These are phyloP conservation scores for Heteromeles arbutifolia DNA, from an alignment of 306 rosid species.

Conservation along the genomic window DNA sequence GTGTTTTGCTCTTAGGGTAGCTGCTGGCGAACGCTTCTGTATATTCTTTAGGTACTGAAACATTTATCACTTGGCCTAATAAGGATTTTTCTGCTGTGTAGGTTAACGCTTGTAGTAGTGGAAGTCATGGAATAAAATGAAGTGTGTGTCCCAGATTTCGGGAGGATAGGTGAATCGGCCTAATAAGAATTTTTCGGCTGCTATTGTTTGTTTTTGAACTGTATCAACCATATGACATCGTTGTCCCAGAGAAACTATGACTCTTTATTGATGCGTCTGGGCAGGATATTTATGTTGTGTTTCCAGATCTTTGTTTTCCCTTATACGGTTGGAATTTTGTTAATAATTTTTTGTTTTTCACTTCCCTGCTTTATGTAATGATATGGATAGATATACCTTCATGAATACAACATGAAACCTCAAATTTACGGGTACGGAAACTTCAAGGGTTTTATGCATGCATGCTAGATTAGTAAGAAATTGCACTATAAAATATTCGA, in stretches of 20 bases:
- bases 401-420: neutral
- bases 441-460: neutral
- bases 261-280: conserved; percentile 5
- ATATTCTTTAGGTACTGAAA: neutral
- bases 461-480: neutral
- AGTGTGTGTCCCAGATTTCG: conserved; percentile 25
- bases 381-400: neutral
- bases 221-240: conserved; percentile 19
- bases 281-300: neutral
- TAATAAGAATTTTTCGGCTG: too few relatives aligned
- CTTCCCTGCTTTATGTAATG: neutral
- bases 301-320: conserved; percentile 4
- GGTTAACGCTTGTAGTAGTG: conserved; percentile 14
- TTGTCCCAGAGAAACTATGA: conserved; percentile 20
- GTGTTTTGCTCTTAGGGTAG: neutral
- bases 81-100: conserved; percentile 16
- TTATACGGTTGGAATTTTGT: conserved; percentile 29
- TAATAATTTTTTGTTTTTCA: conserved; percentile 26
- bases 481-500: neutral
- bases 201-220: conserved; percentile 27
- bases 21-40: neutral
- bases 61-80: neutral
- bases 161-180: conserved; percentile 25
- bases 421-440: neutral
- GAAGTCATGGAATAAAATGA: conserved; percentile 26